phyloP scores from a whole-genome alignment of 495 filamentous ascomycete species.

The Pyrenopolyporus hunteri region DNA sequence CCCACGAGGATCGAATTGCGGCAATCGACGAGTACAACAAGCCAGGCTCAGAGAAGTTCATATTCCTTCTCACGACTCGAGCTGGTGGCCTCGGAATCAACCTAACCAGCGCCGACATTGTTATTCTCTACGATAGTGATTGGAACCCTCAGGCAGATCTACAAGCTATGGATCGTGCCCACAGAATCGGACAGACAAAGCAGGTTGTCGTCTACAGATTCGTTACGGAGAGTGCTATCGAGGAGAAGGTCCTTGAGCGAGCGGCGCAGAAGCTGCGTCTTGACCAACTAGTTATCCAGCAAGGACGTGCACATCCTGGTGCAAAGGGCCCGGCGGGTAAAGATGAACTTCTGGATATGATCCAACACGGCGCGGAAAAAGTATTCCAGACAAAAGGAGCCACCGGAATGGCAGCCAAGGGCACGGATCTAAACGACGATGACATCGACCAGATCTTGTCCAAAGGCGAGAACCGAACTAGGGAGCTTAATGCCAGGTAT shows the following conservation, averaged over 20 bases:
- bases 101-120: slow-evolving; percentile 92
- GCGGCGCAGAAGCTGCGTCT: slow-evolving; percentile 96
- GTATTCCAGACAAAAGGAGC: slow-evolving; percentile 77
- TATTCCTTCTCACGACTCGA: slow-evolving; percentile 96
- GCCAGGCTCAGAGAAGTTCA: slow-evolving; percentile 91
- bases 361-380: slow-evolving; percentile 96
- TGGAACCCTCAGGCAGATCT: slow-evolving; percentile 99
- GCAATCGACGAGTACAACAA: slow-evolving; percentile 99
- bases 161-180: slow-evolving; percentile 97
- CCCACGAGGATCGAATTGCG: slow-evolving; percentile 96
- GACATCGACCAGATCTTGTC: slow-evolving; percentile 88
- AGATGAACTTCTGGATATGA: slow-evolving; percentile 96
- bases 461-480: slow-evolving; percentile 87
- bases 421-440: slow-evolving; percentile 73
- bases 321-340: slow-evolving; percentile 88
- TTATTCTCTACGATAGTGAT: slow-evolving; percentile 97
- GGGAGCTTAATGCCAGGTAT: slow-evolving; percentile 87
- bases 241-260: slow-evolving; percentile 97
- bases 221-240: slow-evolving; percentile 96
- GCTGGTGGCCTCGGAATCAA: slow-evolving; percentile 99
- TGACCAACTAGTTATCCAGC: slow-evolving; percentile 99
- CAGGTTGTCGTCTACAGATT: slow-evolving; percentile 96
- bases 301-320: slow-evolving; percentile 92
- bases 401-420: slow-evolving; percentile 63
- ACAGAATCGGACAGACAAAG: slow-evolving; percentile 98